Evolutionary conservation across 805 yeast genomes (phyloP).

Genomic region (Lachancea fermentati): DNA sequence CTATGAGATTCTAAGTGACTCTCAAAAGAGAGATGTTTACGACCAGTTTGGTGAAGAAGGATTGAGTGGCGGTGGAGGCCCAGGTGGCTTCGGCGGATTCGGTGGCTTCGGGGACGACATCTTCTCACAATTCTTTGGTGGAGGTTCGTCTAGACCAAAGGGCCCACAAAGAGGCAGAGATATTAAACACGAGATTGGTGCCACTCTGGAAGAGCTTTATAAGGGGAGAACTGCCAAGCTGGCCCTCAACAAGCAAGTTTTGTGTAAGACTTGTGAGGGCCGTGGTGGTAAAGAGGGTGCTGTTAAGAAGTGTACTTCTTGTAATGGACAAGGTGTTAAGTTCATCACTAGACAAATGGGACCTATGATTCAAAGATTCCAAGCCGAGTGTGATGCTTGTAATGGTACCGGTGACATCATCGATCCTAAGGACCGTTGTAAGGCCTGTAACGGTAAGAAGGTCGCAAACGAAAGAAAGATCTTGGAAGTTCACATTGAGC

Average conservation of each 20-base stretch:
- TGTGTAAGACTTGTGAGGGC: conserved; percentile 88
- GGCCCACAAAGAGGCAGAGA: conserved; percentile 90
- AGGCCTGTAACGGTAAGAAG: conserved; percentile 82
- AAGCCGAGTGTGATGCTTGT: conserved; percentile 89
- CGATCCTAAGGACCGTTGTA: conserved; percentile 84
- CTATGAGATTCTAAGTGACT: conserved; percentile 80
- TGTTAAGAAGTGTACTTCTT: conserved; percentile 77
- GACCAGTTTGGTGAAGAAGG: conserved; percentile 95
- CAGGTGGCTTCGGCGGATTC: conserved; percentile 58
- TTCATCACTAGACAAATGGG: conserved; percentile 98
- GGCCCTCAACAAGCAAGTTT: conserved; percentile 85
- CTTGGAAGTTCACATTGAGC: conserved; percentile 88
- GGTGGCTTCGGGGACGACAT: conserved; percentile 33
- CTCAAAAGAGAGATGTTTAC: conserved; percentile 81
- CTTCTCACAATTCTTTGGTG: conserved; percentile 74
- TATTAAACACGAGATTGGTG: conserved; percentile 80
- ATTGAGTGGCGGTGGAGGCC: conserved; percentile 70
- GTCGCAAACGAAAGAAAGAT: conserved; percentile 83
- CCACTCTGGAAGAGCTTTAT: conserved; percentile 87
- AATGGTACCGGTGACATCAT: conserved; percentile 87
- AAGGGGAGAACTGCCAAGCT: conserved; percentile 91
- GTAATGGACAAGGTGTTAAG: conserved; percentile 90
- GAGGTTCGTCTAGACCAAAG: conserved; percentile 58
- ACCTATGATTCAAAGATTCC: conserved; percentile 97
- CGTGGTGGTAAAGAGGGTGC: conserved; percentile 92